Base-by-base conservation (phyloP, 768 basidiomycete genomes). In the Amanita rubescens region DNA sequence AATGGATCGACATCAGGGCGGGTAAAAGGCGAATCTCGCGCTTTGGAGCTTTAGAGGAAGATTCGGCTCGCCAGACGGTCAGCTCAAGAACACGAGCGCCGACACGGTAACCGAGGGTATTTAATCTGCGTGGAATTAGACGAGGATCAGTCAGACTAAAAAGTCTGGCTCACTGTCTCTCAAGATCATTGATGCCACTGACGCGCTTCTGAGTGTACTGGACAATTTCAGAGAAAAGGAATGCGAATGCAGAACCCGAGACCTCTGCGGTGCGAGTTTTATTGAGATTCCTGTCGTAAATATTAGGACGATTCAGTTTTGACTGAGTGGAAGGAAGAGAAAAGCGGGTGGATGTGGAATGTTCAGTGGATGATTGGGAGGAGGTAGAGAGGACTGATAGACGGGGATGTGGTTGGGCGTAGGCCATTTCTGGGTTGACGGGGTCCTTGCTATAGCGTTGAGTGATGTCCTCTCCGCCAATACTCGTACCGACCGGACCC, bases 121-220 rank as follows among this genome's bases (percentile, higher is more conserved):
- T 94, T 57, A 99, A 75, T 55, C 94, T 97, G 59, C 20, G 44
- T 39, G n/a, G 45, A 34, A 54, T 27, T 25, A 32, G 15, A 34
- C 38, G 19, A 1, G 35, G 42, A 43, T 15, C 11, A 54, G 22
- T 4, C 15, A 15, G n/a, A n/a, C 22, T 42, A 11, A 10, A 35
- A 24, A n/a, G n/a, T n/a, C 20, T 5, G 15, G 65, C 80, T 54
- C 50, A 93, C 94, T 90, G 84, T 60, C 88, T 80, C 69, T 99
- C 96, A 57, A 99, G 77, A 68, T 98, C 96, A 66, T 90, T 88
- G 58, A 99, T 94, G 6, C 94, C 95, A 61, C 81, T 82, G 49
- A 97, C 95, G 49, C 93, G 82, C 63, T 91, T 94, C 71, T 98
- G 96, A 1, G 92, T 95, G 70, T 98, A 98, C 67, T 94, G 87